Conservation (phyloP, 495 filamentous ascomycete genomes). For the Hyaloscypha hepaticicola region DNA sequence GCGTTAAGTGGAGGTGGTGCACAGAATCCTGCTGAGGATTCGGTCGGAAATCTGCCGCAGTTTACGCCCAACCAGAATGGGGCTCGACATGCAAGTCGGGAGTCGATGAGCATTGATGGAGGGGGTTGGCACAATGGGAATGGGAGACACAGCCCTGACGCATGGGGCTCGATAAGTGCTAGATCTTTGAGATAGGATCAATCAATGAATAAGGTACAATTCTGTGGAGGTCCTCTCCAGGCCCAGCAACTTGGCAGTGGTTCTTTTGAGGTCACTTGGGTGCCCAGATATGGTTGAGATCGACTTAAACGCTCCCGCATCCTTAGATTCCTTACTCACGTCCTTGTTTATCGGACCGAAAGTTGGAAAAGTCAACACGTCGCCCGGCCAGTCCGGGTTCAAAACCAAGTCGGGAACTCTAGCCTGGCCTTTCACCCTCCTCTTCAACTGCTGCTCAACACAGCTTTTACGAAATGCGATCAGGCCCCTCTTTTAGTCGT, state of each 20-base stretch:
- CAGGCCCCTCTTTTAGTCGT: background rate
- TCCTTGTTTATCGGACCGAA: too few relatives aligned
- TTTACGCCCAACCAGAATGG: conserved; percentile 22
- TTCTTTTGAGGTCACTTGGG: too few relatives aligned
- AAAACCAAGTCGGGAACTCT: too few relatives aligned
- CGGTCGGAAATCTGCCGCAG: conserved; percentile 22
- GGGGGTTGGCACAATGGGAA: conserved; percentile 70
- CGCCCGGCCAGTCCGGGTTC: too few relatives aligned
- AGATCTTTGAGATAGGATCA: conserved; percentile 44
- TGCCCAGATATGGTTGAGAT: too few relatives aligned
- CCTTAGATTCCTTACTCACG: too few relatives aligned
- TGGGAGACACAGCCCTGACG: conserved; percentile 91
- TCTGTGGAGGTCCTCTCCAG: background rate
- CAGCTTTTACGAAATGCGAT: background rate
- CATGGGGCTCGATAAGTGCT: conserved; percentile 91
- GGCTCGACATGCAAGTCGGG: conserved; percentile 72
- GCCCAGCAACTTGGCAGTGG: too few relatives aligned
- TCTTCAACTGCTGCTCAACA: background rate
- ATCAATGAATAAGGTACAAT: conserved; percentile 15
- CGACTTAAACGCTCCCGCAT: too few relatives aligned
- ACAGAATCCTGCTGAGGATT: conserved; percentile 25
- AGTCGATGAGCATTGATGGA: conserved; percentile 78
- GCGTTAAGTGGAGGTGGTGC: conserved; percentile 19
- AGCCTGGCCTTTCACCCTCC: background rate
- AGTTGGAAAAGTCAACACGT: too few relatives aligned